These are phyloP conservation scores for Silene uniflora DNA, from an alignment of 148 eudicot genomes.

Conservation along the genomic window DNA sequence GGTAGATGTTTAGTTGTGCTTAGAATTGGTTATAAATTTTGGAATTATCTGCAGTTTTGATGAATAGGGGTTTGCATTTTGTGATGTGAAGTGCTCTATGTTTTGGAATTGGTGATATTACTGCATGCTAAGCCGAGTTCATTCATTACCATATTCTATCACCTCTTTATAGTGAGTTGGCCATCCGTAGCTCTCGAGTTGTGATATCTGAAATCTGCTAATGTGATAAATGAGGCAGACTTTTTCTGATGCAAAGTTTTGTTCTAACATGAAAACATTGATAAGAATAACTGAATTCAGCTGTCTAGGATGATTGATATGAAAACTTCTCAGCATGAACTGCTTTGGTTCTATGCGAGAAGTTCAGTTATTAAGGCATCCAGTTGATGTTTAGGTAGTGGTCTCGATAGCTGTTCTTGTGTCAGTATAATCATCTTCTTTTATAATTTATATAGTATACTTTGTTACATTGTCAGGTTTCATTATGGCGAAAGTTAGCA, in stretches of 20 bases:
- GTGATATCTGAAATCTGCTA: no score
- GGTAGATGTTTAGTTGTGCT: background rate
- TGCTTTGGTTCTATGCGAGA: background rate
- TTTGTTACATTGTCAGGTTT: slow-evolving; percentile 33
- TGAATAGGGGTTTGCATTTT: no score
- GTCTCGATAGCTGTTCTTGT: slow-evolving; percentile 5
- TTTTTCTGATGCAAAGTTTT: background rate
- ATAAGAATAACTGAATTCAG: background rate
- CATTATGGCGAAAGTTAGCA: slow-evolving; percentile 57
- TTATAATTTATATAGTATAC: slow-evolving; percentile 6
- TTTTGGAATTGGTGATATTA: no score
- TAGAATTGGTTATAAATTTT: no score
- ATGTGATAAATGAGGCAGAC: background rate
- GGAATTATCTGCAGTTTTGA: no score
- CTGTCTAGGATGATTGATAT: background rate
- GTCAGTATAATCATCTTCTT: slow-evolving; percentile 2
- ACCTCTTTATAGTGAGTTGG: no score
- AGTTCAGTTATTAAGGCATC: background rate
- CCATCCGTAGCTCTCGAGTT: no score
- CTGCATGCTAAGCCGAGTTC: no score
- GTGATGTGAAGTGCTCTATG: no score
- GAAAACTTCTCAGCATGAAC: background rate
- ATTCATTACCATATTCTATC: no score
- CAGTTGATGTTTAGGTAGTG: background rate
- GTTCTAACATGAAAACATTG: background rate